phyloP scores from a whole-genome alignment of 208 protist genomes.

The Spongospora subterranea region DNA sequence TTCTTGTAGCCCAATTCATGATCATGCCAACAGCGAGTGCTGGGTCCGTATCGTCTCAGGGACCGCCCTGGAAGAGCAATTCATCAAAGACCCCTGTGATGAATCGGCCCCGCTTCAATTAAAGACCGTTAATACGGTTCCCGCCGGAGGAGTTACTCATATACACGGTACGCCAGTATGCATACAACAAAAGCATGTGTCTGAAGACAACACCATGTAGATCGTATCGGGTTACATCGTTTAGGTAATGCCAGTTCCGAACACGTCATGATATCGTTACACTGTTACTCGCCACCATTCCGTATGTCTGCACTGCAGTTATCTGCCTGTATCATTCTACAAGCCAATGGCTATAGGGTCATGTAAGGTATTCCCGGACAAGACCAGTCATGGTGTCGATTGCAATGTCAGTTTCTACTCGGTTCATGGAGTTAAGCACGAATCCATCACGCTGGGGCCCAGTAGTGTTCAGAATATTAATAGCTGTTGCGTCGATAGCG shows the following conservation, averaged over 20 bases:
- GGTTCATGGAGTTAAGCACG: background rate
- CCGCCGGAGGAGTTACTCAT: background rate
- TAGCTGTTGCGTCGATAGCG: no score
- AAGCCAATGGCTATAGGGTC: background rate
- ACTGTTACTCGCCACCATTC: slow-evolving; percentile 57
- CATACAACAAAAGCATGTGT: no score
- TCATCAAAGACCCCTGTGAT: background rate
- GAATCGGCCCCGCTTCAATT: background rate
- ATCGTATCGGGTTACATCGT: slow-evolving; percentile 42
- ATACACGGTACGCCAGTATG: slow-evolving; percentile 17
- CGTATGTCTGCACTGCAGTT: background rate
- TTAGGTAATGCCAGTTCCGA: slow-evolving; percentile 12
- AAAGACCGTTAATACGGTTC: background rate
- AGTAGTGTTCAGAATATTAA: no score
- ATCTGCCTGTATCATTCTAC: background rate
- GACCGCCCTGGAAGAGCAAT: background rate
- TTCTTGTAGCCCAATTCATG: slow-evolving; percentile 7
- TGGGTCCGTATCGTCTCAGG: background rate
- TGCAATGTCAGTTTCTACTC: background rate
- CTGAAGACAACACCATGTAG: no score
- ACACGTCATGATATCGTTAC: background rate
- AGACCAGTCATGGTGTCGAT: slow-evolving; percentile 5
- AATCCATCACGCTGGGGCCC: no score
- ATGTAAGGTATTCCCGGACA: slow-evolving; percentile 3
- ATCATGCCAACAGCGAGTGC: slow-evolving; percentile 49